A percentile compares a stretch with the other conserved stretches of the same genome.
Evolutionary conservation across 2,329 filamentous ascomycete genomes (phyloP).

Genomic region (Paramyrothecium sp.): DNA sequence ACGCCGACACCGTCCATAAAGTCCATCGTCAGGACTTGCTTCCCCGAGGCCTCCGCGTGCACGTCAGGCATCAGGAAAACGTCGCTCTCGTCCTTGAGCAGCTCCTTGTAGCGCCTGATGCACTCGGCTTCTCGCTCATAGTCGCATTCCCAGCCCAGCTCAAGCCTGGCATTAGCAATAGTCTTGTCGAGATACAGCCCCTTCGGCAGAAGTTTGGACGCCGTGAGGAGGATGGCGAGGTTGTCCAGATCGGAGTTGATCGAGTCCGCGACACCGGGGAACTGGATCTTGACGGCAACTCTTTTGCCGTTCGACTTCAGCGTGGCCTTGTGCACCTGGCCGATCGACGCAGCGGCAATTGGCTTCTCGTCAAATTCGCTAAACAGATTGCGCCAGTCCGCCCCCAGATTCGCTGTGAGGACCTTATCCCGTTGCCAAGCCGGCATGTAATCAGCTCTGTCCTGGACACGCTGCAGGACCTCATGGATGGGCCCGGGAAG

Average conservation of each 20-base stretch:
- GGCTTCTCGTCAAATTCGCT: constrained; percentile 84
- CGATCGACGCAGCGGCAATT: constrained; percentile 93
- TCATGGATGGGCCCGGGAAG: constrained; percentile 83
- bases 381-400: constrained; percentile 83
- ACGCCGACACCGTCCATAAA: constrained; percentile 85
- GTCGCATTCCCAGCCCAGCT: constrained; percentile 96
- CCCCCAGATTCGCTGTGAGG: constrained; percentile 72
- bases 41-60: constrained; percentile 75
- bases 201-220: constrained; percentile 84
- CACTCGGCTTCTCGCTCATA: constrained; percentile 87
- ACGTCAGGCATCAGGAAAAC: constrained; percentile 80
- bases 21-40: constrained; percentile 89
- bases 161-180: constrained; percentile 88
- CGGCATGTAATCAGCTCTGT: constrained; percentile 97
- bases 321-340: constrained; percentile 87
- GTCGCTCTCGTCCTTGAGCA: constrained; percentile 65
- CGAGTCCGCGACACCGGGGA: constrained; percentile 91
- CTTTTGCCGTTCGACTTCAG: constrained; percentile 70
- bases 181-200: constrained; percentile 96
- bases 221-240: constrained; percentile 83
- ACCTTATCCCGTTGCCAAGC: constrained; percentile 88
- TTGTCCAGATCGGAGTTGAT: constrained; percentile 98
- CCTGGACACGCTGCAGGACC: constrained; percentile 90
- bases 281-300: constrained; percentile 96
- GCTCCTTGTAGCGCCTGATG: constrained; percentile 69